phyloP scores from a whole-genome alignment of 305 asterid genomes.

The Fraxinus paxiana region DNA sequence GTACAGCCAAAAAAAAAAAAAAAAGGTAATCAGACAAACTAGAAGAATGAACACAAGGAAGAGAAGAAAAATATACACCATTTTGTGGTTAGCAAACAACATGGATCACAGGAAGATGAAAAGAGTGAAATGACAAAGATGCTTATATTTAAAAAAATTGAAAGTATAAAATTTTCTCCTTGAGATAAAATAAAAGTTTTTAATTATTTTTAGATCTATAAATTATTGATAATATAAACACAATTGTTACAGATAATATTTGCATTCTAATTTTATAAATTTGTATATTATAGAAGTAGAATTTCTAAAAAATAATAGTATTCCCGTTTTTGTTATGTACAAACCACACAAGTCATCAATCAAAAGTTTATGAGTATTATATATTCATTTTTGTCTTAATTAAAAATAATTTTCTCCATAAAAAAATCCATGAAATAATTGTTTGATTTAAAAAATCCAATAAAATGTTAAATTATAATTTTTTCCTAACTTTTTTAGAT shows the following conservation, averaged over 20 bases:
- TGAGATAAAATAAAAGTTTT: not conserved
- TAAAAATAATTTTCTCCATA: not conserved
- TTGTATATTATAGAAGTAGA: not conserved
- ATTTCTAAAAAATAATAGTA: not conserved
- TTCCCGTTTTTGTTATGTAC: not conserved
- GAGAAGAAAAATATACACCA: not conserved
- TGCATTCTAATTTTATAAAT: not conserved
- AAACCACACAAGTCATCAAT: not conserved
- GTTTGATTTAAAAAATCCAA: not conserved
- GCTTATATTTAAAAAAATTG: not conserved
- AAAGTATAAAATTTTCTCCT: not conserved
- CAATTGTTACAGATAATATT: not conserved
- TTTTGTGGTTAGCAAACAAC: not conserved
- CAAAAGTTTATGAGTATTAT: not conserved
- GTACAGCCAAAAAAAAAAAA: constrained; percentile 18
- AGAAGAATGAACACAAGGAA: not conserved
- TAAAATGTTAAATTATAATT: not conserved
- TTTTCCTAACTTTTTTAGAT: not conserved
- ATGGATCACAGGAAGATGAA: constrained; percentile 5
- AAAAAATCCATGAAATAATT: not conserved
- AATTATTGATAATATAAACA: not conserved
- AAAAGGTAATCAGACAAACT: constrained; percentile 16
- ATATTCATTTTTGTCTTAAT: not conserved
- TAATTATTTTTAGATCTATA: not conserved
- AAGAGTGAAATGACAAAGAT: not conserved